These are phyloP conservation scores for Podospora fimiseda DNA, from an alignment of 495 filamentous ascomycete genomes.

Conservation along the genomic window DNA sequence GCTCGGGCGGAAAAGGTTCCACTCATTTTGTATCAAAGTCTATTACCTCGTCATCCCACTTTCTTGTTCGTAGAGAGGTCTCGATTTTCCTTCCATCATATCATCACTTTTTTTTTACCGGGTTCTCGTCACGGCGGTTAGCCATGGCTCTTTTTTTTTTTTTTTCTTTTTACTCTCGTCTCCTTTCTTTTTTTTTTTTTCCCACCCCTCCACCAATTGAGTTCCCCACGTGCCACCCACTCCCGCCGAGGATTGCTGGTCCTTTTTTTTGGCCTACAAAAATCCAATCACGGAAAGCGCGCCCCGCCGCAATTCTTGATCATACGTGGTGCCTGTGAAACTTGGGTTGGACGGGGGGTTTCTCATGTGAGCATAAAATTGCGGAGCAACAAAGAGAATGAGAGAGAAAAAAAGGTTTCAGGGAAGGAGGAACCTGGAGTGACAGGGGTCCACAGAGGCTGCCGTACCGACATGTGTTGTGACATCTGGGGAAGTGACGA, in stretches of 20 bases:
- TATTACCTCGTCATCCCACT: constrained; percentile 6
- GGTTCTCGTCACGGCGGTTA: not conserved
- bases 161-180: not conserved
- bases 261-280: not conserved
- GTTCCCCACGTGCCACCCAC: constrained; percentile 20
- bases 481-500: no score
- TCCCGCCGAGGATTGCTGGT: constrained; percentile 6
- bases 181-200: not conserved
- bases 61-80: constrained; percentile 12
- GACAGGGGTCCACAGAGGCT: not conserved
- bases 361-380: constrained; percentile 18
- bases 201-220: constrained; percentile 9
- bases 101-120: not conserved
- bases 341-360: not conserved
- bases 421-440: not conserved
- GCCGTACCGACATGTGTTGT: no score
- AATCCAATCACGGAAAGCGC: constrained; percentile 17
- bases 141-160: no score
- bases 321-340: constrained; percentile 12
- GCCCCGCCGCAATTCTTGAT: constrained; percentile 14
- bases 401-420: not conserved
- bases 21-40: constrained; percentile 20
- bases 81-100: not conserved
- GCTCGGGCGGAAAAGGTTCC: not conserved
- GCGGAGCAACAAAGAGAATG: constrained; percentile 15